Base-by-base conservation (phyloP, 768 basidiomycete genomes). In the Mycena venus region DNA sequence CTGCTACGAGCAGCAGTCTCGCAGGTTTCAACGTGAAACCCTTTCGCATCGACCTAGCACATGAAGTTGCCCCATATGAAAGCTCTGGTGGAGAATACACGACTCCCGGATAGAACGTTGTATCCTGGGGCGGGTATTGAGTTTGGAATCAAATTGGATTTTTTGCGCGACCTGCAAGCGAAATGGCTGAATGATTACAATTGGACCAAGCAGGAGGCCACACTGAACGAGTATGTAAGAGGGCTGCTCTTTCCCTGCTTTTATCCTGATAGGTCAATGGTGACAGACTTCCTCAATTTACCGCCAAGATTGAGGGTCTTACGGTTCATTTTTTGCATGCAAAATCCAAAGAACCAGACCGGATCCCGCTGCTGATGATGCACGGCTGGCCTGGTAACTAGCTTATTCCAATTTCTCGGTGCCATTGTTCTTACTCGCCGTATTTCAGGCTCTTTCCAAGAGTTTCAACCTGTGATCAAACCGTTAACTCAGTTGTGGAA, bases 371-470 rank as follows among this genome's bases (percentile, higher is more conserved):
- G 11, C 21, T 75, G 17, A 12, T 75, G 23, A 31, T 75, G 17
- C 74, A 75, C 31, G 74, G 70, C 51, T 75, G 74, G 74, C 56
- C 70, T 1, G 74, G 74, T 61, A 49, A 42, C 17, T 31, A 44
- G 36, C 19, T 2, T 32, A 19, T 8, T 21, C 29, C 17, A 8
- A 8, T 12, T 58, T 11, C 29, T 34, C 10, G 29, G 23, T 10
- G 5, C 51, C 23, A n/a, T 23, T 19, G 3, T 32, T 58, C 36
- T 25, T 11, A 59, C 27, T 34, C 19, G 9, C 34, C 10, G 40
- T 4, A 8, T 67, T 25, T 19, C 49, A 68, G 72, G 72, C 40
- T 74, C 72, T 19, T 74, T 74, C 42, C 72, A 68, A 42, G 66
- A 74, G 36, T 74, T 74, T 19, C n/a, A 42, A 5, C 74, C 74